Evolutionary conservation across 2,329 filamentous ascomycete species (phyloP), one percentile per base, ranked within the genome.

Genomic region (Phymatotrichopsis omnivora): DNA sequence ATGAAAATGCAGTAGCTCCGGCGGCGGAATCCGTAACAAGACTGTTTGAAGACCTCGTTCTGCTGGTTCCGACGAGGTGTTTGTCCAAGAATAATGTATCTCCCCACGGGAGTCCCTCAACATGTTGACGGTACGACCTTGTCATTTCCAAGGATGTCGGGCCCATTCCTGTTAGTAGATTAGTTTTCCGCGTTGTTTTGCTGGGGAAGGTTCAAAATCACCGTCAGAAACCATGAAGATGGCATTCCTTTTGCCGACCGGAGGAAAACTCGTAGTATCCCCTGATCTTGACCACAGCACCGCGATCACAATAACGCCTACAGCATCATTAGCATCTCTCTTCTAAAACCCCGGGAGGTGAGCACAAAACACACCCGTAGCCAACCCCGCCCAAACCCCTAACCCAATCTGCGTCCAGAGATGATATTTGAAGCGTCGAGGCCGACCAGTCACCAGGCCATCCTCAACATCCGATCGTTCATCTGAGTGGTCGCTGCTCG

Each of bases 141-240:
- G 91, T 94, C 62, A 98, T 65, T 20, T 82, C 82, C 42, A 98
- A 71, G 57, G 85, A 89, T 7, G 91, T 85, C 6, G 91, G 91
- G 0, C 91, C 91, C 91, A 98, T 98, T 24, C 55, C 55, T 57
- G 33, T 45, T 37, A 47, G 25, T 19, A 12, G 29, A 11, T 19
- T 12, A 19, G 6, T 31, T 34, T 34, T 34, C 30, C 40, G 7
- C 12, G n/a, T 38, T n/a, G n/a, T n/a, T n/a, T n/a, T n/a, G n/a
- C n/a, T 12, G 16, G 22, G 11, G 12, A 11, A 23, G 19, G 8
- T n/a, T n/a, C n/a, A n/a, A 7, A 7, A 14, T 10, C 53, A 60
- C 91, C 91, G 63, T 98, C 91, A 1, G 85, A 94, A 28, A 98
- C 89, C 91, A 98, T 98, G 70, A 98, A 96, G 58, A 98, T 81